These are phyloP conservation scores for Calonectria henricotiae DNA, from an alignment of 2,329 filamentous ascomycete species.

Conservation along the genomic window DNA sequence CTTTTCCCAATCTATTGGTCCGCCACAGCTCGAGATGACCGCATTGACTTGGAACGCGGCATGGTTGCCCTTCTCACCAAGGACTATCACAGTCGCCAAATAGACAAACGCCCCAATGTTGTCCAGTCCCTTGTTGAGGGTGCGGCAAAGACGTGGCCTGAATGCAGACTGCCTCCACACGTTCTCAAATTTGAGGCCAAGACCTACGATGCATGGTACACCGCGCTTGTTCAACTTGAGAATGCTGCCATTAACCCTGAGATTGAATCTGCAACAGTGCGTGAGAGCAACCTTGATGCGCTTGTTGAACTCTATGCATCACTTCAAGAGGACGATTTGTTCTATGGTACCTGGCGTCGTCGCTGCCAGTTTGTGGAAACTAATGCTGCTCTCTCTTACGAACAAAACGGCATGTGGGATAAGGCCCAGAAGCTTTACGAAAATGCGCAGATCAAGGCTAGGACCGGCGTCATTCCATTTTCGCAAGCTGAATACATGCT, in stretches of 20 bases:
- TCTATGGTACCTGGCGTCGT: conserved; percentile 96
- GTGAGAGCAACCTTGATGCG: conserved; percentile 96
- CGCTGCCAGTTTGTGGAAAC: conserved; percentile 98
- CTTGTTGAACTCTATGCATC: conserved; percentile 93
- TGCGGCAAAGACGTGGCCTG: conserved; percentile 85
- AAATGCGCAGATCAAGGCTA: conserved; percentile 95
- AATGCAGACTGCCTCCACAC: conserved; percentile 94
- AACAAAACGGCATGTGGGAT: conserved; percentile 99
- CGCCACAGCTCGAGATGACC: conserved; percentile 87
- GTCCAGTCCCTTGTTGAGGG: conserved; percentile 93
- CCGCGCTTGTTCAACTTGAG: conserved; percentile 91
- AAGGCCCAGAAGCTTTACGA: conserved; percentile 98
- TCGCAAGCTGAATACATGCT: conserved; percentile 98
- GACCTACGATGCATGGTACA: conserved; percentile 98
- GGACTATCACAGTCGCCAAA: conserved; percentile 94
- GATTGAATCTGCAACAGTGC: conserved; percentile 85
- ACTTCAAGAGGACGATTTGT: conserved; percentile 95
- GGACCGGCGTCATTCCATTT: conserved; percentile 96
- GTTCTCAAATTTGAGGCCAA: conserved; percentile 96
- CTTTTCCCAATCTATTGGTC: conserved; percentile 97
- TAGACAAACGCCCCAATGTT: conserved; percentile 96
- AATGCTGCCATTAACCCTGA: conserved; percentile 88
- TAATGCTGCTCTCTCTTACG: conserved; percentile 96
- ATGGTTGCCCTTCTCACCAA: conserved; percentile 93
- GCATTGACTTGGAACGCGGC: conserved; percentile 90